Conservation (phyloP, 495 filamentous ascomycete species). For the Achaetomiella virescens region DNA sequence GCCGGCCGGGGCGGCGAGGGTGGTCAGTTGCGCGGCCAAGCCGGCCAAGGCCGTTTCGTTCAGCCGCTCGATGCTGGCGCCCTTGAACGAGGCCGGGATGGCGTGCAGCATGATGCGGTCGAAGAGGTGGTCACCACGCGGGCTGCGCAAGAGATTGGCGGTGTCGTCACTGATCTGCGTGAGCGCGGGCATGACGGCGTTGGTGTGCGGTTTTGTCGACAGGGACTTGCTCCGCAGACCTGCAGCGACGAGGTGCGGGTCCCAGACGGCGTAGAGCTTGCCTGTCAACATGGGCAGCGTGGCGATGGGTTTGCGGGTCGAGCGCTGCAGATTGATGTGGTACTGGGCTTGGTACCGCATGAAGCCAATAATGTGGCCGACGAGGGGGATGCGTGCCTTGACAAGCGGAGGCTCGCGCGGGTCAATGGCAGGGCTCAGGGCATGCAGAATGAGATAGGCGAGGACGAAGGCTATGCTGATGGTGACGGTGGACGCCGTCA, state of each 20-base stretch:
- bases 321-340: slow-evolving; percentile 11
- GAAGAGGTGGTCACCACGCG: background rate
- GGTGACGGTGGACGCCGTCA: background rate
- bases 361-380: slow-evolving; percentile 27
- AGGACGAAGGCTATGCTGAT: background rate
- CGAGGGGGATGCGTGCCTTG: slow-evolving; percentile 20
- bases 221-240: slow-evolving; percentile 14
- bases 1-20: background rate
- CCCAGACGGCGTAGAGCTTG: slow-evolving; percentile 23
- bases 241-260: slow-evolving; percentile 13
- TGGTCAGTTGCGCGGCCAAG: background rate
- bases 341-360: slow-evolving; percentile 22
- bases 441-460: background rate
- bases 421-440: slow-evolving; percentile 4
- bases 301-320: slow-evolving; percentile 11
- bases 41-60: background rate
- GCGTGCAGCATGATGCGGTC: background rate
- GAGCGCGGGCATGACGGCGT: background rate
- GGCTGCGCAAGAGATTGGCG: background rate
- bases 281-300: slow-evolving; percentile 24
- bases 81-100: background rate
- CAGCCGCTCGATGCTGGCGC: background rate
- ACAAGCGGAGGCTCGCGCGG: slow-evolving; percentile 26
- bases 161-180: background rate
- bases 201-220: slow-evolving; percentile 4